Base-by-base conservation (phyloP, 768 basidiomycete genomes). In the Termitomyces sp. region DNA sequence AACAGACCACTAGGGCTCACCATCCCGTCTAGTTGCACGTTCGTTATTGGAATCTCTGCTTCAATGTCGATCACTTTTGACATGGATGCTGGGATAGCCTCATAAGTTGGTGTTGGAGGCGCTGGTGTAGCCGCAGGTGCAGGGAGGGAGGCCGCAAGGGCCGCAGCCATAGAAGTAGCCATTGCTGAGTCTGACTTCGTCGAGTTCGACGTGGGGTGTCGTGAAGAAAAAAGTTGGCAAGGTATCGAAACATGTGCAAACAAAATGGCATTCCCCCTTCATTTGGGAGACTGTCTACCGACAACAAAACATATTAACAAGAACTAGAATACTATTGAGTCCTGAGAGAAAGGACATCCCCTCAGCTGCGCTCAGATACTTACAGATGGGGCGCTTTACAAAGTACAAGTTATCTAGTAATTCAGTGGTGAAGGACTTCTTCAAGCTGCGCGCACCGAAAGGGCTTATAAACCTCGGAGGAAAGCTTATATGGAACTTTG, bases 1-100 rank as follows among this genome's bases (percentile, higher is more conserved):
- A n/a, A n/a, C 30, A 46, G 5, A 48, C 52, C 41, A 58, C 20
- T 30, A n/a, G 13, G 16, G 66, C 89, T 71, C 71, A 95, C 95
- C 80, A 96, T 74, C 41, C 87, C 93, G 73, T 94, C 93, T 7
- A 98, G 74, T 72, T 94, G 91, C 14, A 97, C 91, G 59, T 73
- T 77, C 48, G 82, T 85, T 56, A 96, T 74, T 12, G 90, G 83
- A 66, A 95, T 92, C 64, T 91, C 88, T 47, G 88, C 94, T 76
- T 97, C 95, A 64, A 94, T 89, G 74, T 98, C 95, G 70, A 98
- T 87, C 55, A 87, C 88, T 71, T 91, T 94, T 48, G 93, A 84
- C 90, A 96, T 93, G 62, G 93, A 91, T 5, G 93, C 83, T 18
- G 95, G 95, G 61, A 97, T 92, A 47, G 87, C 87, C 73, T 95